Percentiles rank a stretch among this genome's conserved stretches.
These are phyloP conservation scores for Hypoxylon sp. DNA, from an alignment of 2,329 filamentous ascomycete species.

Conservation along the genomic window DNA sequence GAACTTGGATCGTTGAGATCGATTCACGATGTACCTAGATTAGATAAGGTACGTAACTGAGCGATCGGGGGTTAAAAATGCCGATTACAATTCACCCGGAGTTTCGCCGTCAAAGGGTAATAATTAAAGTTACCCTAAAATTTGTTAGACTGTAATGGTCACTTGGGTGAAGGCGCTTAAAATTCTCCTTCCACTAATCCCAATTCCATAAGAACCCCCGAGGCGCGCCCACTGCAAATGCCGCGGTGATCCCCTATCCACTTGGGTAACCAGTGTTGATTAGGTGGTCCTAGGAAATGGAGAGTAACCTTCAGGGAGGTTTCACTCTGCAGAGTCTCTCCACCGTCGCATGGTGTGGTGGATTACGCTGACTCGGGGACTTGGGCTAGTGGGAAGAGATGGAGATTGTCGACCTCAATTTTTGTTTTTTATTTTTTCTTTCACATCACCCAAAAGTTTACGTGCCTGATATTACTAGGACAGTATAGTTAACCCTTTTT, in stretches of 20 bases:
- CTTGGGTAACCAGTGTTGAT: constrained; percentile 76
- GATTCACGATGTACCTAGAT: background rate
- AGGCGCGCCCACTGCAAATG: constrained; percentile 77
- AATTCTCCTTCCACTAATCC: constrained; percentile 65
- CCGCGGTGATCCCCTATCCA: constrained; percentile 76
- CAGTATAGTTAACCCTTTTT: too few species aligned
- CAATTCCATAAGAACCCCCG: constrained; percentile 70
- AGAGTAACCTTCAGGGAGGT: constrained; percentile 78
- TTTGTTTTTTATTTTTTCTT: constrained; percentile 58
- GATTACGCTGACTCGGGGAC: constrained; percentile 75
- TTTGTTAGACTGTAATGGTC: constrained; percentile 73
- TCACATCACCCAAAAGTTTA: constrained; percentile 2
- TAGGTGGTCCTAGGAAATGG: constrained; percentile 77
- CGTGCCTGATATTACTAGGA: background rate
- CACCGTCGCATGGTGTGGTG: constrained; percentile 79
- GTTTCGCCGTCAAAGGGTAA: constrained; percentile 20
- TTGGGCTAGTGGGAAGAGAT: constrained; percentile 71
- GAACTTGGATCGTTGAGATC: background rate
- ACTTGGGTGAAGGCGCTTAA: constrained; percentile 69
- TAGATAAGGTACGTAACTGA: background rate
- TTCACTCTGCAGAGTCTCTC: constrained; percentile 81
- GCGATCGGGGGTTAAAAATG: background rate
- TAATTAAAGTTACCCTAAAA: background rate
- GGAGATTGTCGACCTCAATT: constrained; percentile 66
- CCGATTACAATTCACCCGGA: constrained; percentile 19